Conservation (phyloP, 768 basidiomycete genomes). For the Calvatia gigantea region DNA sequence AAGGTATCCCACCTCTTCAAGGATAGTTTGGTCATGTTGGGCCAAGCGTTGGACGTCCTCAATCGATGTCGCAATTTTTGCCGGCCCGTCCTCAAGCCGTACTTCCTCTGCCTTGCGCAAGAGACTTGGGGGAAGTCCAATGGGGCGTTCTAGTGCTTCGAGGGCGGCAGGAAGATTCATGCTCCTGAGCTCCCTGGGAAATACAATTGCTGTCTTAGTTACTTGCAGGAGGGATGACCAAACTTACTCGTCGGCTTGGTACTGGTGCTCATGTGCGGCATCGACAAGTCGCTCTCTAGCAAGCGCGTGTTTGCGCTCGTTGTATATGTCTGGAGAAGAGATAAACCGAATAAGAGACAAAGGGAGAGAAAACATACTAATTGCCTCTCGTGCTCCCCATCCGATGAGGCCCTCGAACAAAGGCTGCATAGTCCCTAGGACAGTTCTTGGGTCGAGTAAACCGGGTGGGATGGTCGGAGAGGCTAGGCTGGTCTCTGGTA, state of each 20-base stretch:
- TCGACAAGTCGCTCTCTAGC: slow-evolving; percentile 65
- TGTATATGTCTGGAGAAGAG: slow-evolving; percentile 68
- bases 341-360: not conserved
- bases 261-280: slow-evolving; percentile 59
- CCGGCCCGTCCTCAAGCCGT: slow-evolving; percentile 70
- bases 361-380: slow-evolving; percentile 52
- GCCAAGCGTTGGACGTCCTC: slow-evolving; percentile 71
- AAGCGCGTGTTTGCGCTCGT: slow-evolving; percentile 71
- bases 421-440: slow-evolving; percentile 49
- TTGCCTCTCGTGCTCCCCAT: slow-evolving; percentile 86
- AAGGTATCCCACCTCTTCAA: slow-evolving; percentile 65
- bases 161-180: slow-evolving; percentile 82
- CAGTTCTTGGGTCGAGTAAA: slow-evolving; percentile 53
- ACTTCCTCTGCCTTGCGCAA: slow-evolving; percentile 85
- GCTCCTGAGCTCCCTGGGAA: slow-evolving; percentile 54
- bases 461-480: slow-evolving; percentile 53
- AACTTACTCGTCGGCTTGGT: slow-evolving; percentile 56
- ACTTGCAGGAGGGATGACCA: not conserved
- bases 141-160: slow-evolving; percentile 82
- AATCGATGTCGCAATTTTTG: slow-evolving; percentile 65
- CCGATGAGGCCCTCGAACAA: slow-evolving; percentile 75
- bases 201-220: not conserved
- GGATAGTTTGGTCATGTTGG: slow-evolving; percentile 50
- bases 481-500: slow-evolving; percentile 66
- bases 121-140: slow-evolving; percentile 86